Conservation (phyloP, 78 protist genomes). For the Dictyostelium discoideum region DNA sequence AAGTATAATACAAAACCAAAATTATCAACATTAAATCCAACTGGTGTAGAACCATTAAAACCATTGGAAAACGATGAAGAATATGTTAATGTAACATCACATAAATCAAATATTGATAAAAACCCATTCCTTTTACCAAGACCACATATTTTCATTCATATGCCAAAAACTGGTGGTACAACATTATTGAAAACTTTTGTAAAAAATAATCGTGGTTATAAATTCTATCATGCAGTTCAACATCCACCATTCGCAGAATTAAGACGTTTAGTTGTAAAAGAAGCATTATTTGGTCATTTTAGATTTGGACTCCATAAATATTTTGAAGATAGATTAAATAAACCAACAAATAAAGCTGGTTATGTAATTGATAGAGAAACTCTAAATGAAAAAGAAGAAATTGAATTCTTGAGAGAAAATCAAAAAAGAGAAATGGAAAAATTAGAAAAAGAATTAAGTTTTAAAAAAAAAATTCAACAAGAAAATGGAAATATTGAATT, state of each 20-base stretch:
- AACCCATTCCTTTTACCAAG: conserved; percentile 42
- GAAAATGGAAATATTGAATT: background rate
- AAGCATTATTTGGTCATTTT: conserved; percentile 49
- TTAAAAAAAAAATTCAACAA: background rate
- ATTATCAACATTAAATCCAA: background rate
- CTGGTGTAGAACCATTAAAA: background rate
- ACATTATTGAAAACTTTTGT: background rate
- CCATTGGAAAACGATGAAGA: background rate
- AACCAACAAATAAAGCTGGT: background rate
- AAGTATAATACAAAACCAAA: background rate
- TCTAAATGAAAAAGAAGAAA: background rate
- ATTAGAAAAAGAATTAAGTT: background rate
- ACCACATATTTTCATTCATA: conserved; percentile 50
- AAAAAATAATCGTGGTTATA: background rate
- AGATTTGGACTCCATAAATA: conserved; percentile 55
- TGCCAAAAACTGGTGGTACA: conserved; percentile 55
- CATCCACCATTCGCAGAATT: background rate
- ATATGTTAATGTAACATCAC: background rate
- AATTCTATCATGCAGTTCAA: background rate
- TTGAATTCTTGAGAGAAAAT: background rate
- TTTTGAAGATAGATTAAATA: background rate
- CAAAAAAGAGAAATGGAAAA: background rate
- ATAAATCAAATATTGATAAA: background rate
- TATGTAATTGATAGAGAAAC: background rate
- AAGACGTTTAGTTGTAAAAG: background rate